phyloP scores from a whole-genome alignment of 2,329 filamentous ascomycete genomes.

The Microcyclospora pomicola region DNA sequence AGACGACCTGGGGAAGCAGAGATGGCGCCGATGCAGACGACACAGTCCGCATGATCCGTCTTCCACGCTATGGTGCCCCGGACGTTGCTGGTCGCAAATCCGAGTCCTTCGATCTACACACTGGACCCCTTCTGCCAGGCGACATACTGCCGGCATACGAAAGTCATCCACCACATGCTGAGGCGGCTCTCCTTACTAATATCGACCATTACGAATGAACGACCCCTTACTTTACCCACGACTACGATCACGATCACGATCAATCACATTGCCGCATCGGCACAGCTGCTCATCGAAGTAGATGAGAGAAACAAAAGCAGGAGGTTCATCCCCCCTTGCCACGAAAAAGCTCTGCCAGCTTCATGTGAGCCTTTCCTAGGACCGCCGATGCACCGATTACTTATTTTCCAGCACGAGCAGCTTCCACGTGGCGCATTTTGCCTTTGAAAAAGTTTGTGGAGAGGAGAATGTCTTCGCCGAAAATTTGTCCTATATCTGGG shows the following conservation, averaged over 20 bases:
- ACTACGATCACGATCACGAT: slow-evolving; percentile 16
- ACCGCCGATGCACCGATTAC: no score
- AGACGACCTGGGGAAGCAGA: slow-evolving; percentile 94
- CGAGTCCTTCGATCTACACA: slow-evolving; percentile 17
- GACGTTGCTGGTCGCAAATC: slow-evolving; percentile 19
- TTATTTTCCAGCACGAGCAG: no score
- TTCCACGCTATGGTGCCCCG: slow-evolving; percentile 21
- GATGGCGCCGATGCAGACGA: slow-evolving; percentile 82
- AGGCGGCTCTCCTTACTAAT: not conserved
- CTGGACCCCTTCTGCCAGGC: slow-evolving; percentile 6
- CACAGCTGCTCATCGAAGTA: slow-evolving; percentile 17
- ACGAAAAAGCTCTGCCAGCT: no score
- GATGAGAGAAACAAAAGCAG: slow-evolving; percentile 6
- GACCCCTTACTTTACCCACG: slow-evolving; percentile 1
- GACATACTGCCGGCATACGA: slow-evolving; percentile 22
- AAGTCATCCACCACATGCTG: slow-evolving; percentile 4
- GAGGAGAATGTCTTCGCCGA: no score
- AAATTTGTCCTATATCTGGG: no score
- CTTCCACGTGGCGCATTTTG: no score
- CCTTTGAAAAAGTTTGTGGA: no score
- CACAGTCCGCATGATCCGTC: slow-evolving; percentile 47
- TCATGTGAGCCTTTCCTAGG: no score
- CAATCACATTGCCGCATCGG: slow-evolving; percentile 14
- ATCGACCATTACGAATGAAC: slow-evolving; percentile 8
- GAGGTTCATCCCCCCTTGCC: no score